Evolutionary conservation across 1,139 yeast genomes (phyloP), one percentile per base, ranked within the genome.

Genomic region (Candida tetrigidarum): DNA sequence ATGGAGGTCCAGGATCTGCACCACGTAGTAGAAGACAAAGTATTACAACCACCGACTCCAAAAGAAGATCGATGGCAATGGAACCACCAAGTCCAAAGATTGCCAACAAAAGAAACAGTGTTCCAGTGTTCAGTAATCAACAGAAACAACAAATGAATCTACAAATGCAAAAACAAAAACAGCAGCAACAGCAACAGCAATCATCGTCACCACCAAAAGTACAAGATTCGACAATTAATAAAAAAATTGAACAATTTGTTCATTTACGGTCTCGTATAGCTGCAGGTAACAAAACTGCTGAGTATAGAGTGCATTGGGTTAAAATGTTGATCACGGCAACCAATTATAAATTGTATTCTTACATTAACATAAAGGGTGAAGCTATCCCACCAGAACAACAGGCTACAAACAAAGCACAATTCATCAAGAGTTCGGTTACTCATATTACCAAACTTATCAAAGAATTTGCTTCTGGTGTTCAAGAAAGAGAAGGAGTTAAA

Each of bases 361-460:
- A 67, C 50, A 68, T 75, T 45, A 74, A 71, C 53, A 72, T 75
- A 46, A 72, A 71, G 57, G 80, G 80, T 18, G 77, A 73, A 46
- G 62, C 63, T 12, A 59, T 71, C n/a, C 47, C 56, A 3, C 59
- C 64, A 3, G 74, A 67, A 27, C 67, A 66, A 44, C 62, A 61
- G 9, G 55, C 57, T 12, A 52, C 57, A 30, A 74, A 71, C 56
- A 71, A 69, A 53, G 59, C 63, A 9, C 57, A 66, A 19, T 75
- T 72, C 53, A 58, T 74, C 35, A 74, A 71, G 54, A 69, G 77
- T 4, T 62, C 75, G 19, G 63, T 67, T 20, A 72, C 67, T 25
- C 79, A 75, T 50, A 62, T 74, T 27, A 53, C 62, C 12, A 72
- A 71, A 52, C 58, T 75, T 37, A 53, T 74, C 29, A 66, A 62